Conservation (phyloP, 2,329 filamentous ascomycete genomes). For the Paracoccidioides brasiliensis region DNA sequence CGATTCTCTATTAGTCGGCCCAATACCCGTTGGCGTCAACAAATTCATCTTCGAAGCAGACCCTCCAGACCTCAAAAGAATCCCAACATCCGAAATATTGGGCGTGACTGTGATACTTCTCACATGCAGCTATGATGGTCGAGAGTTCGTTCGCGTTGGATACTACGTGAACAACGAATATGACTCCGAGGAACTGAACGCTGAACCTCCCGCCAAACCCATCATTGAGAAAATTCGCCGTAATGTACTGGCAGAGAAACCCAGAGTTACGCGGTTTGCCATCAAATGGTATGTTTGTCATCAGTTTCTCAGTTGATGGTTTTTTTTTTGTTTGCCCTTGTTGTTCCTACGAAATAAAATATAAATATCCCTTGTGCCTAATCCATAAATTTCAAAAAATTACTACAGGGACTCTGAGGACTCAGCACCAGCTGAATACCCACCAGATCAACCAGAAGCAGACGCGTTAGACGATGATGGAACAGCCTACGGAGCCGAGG, state of each 20-base stretch:
- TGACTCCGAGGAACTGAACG: slow-evolving; percentile 74
- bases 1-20: slow-evolving; percentile 88
- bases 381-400: neutral
- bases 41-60: slow-evolving; percentile 98
- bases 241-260: slow-evolving; percentile 93
- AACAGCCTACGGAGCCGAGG: slow-evolving; percentile 80
- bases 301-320: neutral
- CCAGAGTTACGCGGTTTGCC: slow-evolving; percentile 88
- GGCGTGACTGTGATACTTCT: slow-evolving; percentile 95
- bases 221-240: slow-evolving; percentile 83
- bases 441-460: slow-evolving; percentile 92
- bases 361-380: slow-evolving; percentile 13
- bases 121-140: slow-evolving; percentile 88
- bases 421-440: slow-evolving; percentile 87
- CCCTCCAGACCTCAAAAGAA: slow-evolving; percentile 75
- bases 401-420: slow-evolving; percentile 81
- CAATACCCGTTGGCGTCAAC: slow-evolving; percentile 95
- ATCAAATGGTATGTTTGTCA: slow-evolving; percentile 74
- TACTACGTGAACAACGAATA: slow-evolving; percentile 99
- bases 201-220: slow-evolving; percentile 83
- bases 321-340: neutral
- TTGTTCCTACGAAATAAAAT: neutral
- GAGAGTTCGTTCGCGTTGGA: slow-evolving; percentile 93
- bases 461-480: slow-evolving; percentile 72
- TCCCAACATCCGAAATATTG: slow-evolving; percentile 87